Evolutionary conservation across 2,329 filamentous ascomycete species (phyloP), one percentile per base, ranked within the genome.

Genomic region (Ceratocystis smalleyi): DNA sequence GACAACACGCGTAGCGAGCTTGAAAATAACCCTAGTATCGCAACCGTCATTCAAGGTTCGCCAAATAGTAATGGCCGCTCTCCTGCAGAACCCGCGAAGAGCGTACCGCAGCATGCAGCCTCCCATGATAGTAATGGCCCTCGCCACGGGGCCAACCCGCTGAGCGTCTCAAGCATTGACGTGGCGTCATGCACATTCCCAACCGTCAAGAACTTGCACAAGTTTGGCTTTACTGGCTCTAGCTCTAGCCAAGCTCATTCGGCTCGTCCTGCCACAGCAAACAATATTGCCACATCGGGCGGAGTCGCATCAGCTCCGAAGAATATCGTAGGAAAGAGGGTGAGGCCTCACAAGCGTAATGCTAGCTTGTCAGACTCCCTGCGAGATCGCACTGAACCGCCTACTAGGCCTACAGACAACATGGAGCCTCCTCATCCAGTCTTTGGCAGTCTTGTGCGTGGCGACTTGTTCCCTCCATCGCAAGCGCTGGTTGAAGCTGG

Each of bases 301-400:
- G 79, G 78, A 3, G 75, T 85, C 57, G 83, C 83, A 4, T 78
- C 78, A 8, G 84, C 82, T 2, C 83, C 83, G 3, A 80, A 79
- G 64, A 75, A 81, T 1, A 73, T 85, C 1, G 76, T 78, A 10
- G 82, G 81, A 64, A 86, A 85, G 71, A 78, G 81, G 17, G 77
- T 82, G 6, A 80, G 83, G 17, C 79, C 83, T 22, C 91, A 96
- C 74, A 91, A 90, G 73, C 85, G 91, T 24, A 95, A 89, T 71
- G 90, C 86, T 61, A 96, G 91, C 72, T 86, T 94, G 69, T 89
- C 88, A 0, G 89, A 96, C 74, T 92, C 91, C 0, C 74, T 92
- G 62, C 79, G 90, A 69, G 88, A 94, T 74, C 73, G 74, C 5
- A 80, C 82, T 57, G 80, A 77, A 66, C 71, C 78, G 3, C 71